Evolutionary conservation across 148 eudicot genomes (phyloP).

Genomic region (Rhododendron williamsianum): DNA sequence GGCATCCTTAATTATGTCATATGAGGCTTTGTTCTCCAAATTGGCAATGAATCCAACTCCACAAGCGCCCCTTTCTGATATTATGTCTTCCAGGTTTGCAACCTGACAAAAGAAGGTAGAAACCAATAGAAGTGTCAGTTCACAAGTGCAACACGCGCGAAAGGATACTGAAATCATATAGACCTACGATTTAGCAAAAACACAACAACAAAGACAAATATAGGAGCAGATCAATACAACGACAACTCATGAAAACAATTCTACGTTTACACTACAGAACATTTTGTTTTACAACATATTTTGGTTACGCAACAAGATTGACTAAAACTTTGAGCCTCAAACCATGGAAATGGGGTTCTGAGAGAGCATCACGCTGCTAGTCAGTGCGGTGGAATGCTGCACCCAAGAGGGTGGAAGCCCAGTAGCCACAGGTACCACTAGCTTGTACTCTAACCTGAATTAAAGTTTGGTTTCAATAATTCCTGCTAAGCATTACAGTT

Average conservation of each 20-base stretch:
- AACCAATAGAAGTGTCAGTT: background rate
- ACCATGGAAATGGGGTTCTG: background rate
- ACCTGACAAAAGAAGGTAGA: constrained; percentile 37
- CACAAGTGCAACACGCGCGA: background rate
- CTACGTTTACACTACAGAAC: background rate
- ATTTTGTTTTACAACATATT: background rate
- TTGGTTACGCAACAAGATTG: background rate
- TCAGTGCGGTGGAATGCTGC: background rate
- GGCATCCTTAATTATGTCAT: constrained; percentile 88
- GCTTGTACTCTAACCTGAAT: background rate
- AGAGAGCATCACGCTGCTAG: background rate
- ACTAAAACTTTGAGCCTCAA: background rate
- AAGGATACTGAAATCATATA: background rate
- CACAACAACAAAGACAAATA: background rate
- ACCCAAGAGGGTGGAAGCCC: background rate
- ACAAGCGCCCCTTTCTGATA: constrained; percentile 92
- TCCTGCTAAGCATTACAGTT: background rate
- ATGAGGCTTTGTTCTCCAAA: constrained; percentile 83
- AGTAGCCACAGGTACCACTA: background rate
- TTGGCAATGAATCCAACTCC: constrained; percentile 98
- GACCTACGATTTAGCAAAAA: background rate
- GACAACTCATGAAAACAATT: background rate
- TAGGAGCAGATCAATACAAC: background rate
- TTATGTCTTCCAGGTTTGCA: constrained; percentile 84
- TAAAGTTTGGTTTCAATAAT: background rate